phyloP scores from a whole-genome alignment of 108 stramenopile genomes.

The Discostella stelligeroides region DNA sequence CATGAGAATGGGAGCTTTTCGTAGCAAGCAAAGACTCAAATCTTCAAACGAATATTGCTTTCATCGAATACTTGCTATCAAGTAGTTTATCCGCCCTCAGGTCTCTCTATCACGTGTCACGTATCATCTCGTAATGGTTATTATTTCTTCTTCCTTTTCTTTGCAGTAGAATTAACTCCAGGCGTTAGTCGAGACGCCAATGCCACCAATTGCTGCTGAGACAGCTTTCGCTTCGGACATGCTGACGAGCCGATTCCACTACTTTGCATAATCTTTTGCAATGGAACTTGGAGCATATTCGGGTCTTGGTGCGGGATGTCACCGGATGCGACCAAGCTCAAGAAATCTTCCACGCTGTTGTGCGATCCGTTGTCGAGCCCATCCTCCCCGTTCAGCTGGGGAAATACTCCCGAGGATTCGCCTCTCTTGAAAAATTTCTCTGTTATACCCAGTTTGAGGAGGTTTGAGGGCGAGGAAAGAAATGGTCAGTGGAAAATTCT shows the following conservation, averaged over 20 bases:
- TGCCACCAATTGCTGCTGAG: constrained; percentile 41
- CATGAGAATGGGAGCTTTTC: too few relatives aligned
- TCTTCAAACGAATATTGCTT: too few relatives aligned
- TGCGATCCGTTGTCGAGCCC: constrained; percentile 67
- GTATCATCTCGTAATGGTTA: too few relatives aligned
- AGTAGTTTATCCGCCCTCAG: too few relatives aligned
- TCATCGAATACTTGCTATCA: too few relatives aligned
- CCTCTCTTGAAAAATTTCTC: constrained; percentile 41
- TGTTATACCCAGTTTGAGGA: too few relatives aligned
- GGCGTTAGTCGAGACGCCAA: constrained; percentile 26
- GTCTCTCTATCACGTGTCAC: too few relatives aligned
- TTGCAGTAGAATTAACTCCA: constrained; percentile 12
- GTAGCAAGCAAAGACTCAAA: too few relatives aligned
- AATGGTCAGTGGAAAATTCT: too few relatives aligned
- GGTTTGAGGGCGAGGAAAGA: too few relatives aligned
- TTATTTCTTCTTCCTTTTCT: constrained; percentile 29
- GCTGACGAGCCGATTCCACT: constrained; percentile 16
- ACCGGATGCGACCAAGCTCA: constrained; percentile 83
- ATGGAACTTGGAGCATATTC: constrained; percentile 72
- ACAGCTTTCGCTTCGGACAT: constrained; percentile 29
- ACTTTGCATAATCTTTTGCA: constrained; percentile 55
- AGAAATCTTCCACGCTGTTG: constrained; percentile 87
- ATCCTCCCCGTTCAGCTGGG: constrained; percentile 70
- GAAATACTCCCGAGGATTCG: constrained; percentile 74
- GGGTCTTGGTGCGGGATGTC: constrained; percentile 91